Evolutionary conservation across 495 filamentous ascomycete genomes (phyloP), one percentile per base, ranked within the genome.

Genomic region (Collariella sp.): DNA sequence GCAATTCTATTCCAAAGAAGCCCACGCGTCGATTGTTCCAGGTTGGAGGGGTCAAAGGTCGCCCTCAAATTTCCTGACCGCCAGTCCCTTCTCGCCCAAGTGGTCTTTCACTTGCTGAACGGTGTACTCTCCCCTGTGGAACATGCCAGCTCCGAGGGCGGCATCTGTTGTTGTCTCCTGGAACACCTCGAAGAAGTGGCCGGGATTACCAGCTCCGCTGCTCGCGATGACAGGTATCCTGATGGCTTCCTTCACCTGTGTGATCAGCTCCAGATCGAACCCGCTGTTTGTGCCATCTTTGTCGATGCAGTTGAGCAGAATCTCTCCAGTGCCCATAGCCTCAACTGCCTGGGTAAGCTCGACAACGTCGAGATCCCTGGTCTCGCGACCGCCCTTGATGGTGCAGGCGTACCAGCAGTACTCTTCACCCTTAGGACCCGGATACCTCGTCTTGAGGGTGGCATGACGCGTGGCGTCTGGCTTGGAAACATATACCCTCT

Each of bases 331-430:
- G 11, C 93, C 93, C 89, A 98, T 93, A 3, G 88, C 89, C 71
- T 97, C 91, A 16, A 97, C 94, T 7, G 93, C 93, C 59, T 78
- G 78, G 6, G 86, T 85, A 2, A 98, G 76, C 66, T 97, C 86
- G 7, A 85, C 79, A 10, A 96, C 93, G 68, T 96, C 90, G 46
- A 98, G 72, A 61, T 97, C 91, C 18, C 89, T 78, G 9, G 84
- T 87, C 71, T 98, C 93, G 35, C 93, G 79, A 4, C 93, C 93
- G 19, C 93, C 93, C 76, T 90, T 95, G 67, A 94, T 87, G 12
- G 93, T 98, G 70, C 91, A 96, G 50, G 95, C 91, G 59, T 97
- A 98, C 93, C 93, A 98, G 72, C 89, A 95, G 70, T 82, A 87
- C 46, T 72, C 71, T 71, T 96, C 89, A 5, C 91, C 89, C 3